phyloP scores from a whole-genome alignment of 2,329 filamentous ascomycete genomes.

The Penicillium sp. region DNA sequence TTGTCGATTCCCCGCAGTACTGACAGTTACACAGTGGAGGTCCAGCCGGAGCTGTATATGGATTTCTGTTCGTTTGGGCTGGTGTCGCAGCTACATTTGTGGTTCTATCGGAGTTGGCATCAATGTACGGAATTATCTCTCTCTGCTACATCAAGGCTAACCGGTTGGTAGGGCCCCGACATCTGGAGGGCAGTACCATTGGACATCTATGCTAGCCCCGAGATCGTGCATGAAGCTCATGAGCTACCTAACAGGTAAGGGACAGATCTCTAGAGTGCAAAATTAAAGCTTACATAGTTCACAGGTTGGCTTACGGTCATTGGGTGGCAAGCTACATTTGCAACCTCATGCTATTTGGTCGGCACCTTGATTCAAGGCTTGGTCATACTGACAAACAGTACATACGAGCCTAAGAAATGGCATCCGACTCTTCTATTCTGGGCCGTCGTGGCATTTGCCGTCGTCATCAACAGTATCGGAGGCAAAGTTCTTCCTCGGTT shows the following conservation, averaged over 20 bases:
- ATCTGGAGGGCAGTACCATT: slow-evolving; percentile 42
- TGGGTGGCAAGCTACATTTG: slow-evolving; percentile 46
- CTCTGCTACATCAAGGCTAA: neutral
- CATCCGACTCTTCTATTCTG: slow-evolving; percentile 52
- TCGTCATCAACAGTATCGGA: slow-evolving; percentile 46
- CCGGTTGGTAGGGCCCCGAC: slow-evolving; percentile 29
- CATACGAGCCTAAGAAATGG: slow-evolving; percentile 44
- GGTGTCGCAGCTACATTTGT: slow-evolving; percentile 28
- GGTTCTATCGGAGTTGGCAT: slow-evolving; percentile 33
- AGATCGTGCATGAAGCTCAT: slow-evolving; percentile 33
- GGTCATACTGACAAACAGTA: slow-evolving; percentile 36
- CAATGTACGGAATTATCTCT: slow-evolving; percentile 25
- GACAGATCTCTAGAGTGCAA: neutral
- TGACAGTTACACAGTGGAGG: slow-evolving; percentile 29
- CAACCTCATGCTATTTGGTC: slow-evolving; percentile 33
- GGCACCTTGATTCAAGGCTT: slow-evolving; percentile 39
- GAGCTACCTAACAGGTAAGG: slow-evolving; percentile 38
- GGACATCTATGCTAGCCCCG: slow-evolving; percentile 43
- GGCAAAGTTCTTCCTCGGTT: slow-evolving; percentile 46
- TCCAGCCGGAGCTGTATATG: slow-evolving; percentile 34
- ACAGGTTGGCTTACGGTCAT: slow-evolving; percentile 43
- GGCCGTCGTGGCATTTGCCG: slow-evolving; percentile 40
- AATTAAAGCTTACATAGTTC: neutral
- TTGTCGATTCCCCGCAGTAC: neutral
- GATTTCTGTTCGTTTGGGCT: slow-evolving; percentile 34